Evolutionary conservation across 805 yeast genomes (phyloP).

Genomic region (Yamadazyma phyllophila): DNA sequence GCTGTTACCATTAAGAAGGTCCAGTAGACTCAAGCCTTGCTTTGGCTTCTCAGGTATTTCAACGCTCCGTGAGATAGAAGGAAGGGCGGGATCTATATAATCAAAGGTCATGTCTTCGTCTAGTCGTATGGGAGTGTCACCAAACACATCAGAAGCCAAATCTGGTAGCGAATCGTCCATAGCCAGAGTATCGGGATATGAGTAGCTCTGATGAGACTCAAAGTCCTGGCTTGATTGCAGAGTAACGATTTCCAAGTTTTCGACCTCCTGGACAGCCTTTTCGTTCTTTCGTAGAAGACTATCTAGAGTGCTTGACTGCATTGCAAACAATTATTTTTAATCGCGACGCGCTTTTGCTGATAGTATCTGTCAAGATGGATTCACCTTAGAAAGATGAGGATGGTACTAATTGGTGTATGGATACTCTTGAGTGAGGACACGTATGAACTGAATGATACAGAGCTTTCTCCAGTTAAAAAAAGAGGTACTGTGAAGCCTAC

Average conservation of each 20-base stretch:
- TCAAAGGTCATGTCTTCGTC: neutral
- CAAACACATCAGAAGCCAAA: neutral
- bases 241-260: neutral
- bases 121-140: neutral
- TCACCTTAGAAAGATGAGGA: no score
- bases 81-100: neutral
- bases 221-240: slow-evolving; percentile 1
- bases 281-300: slow-evolving; percentile 9
- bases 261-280: neutral
- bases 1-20: no score
- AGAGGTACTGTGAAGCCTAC: no score
- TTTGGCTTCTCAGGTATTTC: no score
- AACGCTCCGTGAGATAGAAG: neutral
- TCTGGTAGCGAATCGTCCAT: slow-evolving; percentile 1
- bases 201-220: neutral
- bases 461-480: no score
- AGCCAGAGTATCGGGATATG: neutral
- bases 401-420: no score
- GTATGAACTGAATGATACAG: no score
- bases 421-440: no score
- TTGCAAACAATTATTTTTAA: neutral
- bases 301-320: slow-evolving; percentile 10
- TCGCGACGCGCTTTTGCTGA: slow-evolving; percentile 6
- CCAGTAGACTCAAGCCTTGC: no score
- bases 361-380: no score